Base-by-base conservation (phyloP, 352 stramenopile genomes). In the Pythium brassicae region DNA sequence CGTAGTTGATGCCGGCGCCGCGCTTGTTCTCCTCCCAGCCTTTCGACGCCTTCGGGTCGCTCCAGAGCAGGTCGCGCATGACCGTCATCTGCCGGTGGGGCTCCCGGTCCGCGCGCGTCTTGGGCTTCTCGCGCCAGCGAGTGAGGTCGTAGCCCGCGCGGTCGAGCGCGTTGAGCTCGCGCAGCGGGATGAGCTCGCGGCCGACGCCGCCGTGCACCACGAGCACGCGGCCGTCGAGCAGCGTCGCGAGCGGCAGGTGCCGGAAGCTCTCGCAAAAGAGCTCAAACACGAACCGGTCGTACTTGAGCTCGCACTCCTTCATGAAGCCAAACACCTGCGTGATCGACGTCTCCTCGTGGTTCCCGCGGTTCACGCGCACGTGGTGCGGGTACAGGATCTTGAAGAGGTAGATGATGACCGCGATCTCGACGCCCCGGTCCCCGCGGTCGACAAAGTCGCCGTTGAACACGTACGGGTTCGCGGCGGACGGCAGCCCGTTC, bases 301-400 rank as follows among this genome's bases (percentile, higher is more conserved):
- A 94, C 66, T 94, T 94, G 56, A 78, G 62, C 56, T 89, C 74
- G 61, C 75, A 87, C 67, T 94, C 83, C 59, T 87, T 91, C 82
- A 91, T 89, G 56, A 94, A 94, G 3, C 84, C 84, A 66, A 94
- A 92, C 17, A 92, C 78, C 64, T 92, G 76, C 19, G 82, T 94
- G 56, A 94, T 92, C 39, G 76, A 90, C 47, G 73, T 76, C 55
- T 94, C 83, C 66, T 95, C 85, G 65, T 95, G 86, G 66, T 96
- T 96, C 10, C 86, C 87, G 48, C 83, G 77, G 63, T 94, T 92
- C 63, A 94, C 59, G 47, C 85, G 62, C 25, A 95, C 84, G 50
- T 85, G 69, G 9, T 74, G 52, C 27, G 85, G 83, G 53, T 89
- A 90, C 34, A 94, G 62, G 45, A 94, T 61, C 53, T 87, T 89